Conservation (phyloP, 208 protist species). For the Blastocrithidia nonstop region DNA sequence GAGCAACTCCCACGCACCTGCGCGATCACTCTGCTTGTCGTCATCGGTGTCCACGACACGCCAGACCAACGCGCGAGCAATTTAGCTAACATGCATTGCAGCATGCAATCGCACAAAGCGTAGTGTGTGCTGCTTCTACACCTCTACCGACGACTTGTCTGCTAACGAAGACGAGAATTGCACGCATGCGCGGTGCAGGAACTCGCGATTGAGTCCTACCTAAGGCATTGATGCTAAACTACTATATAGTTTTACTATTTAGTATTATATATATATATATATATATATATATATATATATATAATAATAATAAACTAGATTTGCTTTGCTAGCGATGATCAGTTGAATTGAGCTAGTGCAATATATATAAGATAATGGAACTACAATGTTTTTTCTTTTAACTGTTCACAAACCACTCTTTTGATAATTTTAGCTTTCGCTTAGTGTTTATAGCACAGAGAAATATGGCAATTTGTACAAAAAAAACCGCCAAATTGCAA, state of each 20-base stretch:
- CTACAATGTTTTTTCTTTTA: too few relatives aligned
- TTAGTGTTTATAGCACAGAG: too few relatives aligned
- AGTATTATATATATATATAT: not conserved
- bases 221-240: constrained; percentile 2
- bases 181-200: constrained; percentile 73
- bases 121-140: constrained; percentile 39
- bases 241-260: too few relatives aligned
- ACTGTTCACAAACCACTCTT: too few relatives aligned
- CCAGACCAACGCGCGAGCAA: constrained; percentile 65
- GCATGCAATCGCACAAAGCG: constrained; percentile 56
- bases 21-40: constrained; percentile 23
- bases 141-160: constrained; percentile 20
- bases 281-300: not conserved
- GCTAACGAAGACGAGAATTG: constrained; percentile 54
- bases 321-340: not conserved
- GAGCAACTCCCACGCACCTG: constrained; percentile 59
- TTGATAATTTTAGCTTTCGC: too few relatives aligned
- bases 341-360: not conserved
- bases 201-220: constrained; percentile 20
- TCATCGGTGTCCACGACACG: constrained; percentile 62
- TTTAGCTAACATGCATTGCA: constrained; percentile 25
- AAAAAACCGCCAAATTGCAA: too few relatives aligned
- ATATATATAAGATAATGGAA: not conserved
- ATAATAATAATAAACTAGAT: not conserved
- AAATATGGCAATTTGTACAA: too few relatives aligned